Conservation (phyloP, 768 basidiomycete genomes). For the Boletus coccyginus region DNA sequence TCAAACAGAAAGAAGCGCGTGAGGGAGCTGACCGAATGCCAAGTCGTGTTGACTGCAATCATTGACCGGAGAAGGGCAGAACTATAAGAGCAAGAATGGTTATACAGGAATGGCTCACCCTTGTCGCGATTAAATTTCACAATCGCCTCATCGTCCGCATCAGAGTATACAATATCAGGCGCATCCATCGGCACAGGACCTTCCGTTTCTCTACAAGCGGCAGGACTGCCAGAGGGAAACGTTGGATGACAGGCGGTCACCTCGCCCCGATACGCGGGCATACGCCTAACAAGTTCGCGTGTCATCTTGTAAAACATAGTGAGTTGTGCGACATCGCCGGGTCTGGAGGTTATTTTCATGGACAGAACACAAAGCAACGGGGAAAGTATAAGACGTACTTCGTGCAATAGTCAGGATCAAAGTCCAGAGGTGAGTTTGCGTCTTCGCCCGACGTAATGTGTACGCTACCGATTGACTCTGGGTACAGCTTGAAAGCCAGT, state of each 20-base stretch:
- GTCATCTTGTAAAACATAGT: conserved; percentile 24
- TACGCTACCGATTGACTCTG: conserved; percentile 43
- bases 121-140: conserved; percentile 22
- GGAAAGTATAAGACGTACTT: conserved; percentile 31
- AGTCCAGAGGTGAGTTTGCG: conserved; percentile 39
- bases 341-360: background rate
- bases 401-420: conserved; percentile 44
- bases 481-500: conserved; percentile 35
- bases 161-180: conserved; percentile 33
- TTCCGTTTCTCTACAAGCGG: background rate
- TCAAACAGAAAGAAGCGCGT: too few species aligned
- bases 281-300: too few species aligned
- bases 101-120: conserved; percentile 1
- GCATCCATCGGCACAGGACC: conserved; percentile 24
- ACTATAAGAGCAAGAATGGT: too few species aligned
- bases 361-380: background rate
- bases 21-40: conserved; percentile 16
- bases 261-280: too few species aligned
- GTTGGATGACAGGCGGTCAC: too few species aligned
- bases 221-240: too few species aligned
- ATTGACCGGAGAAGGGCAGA: background rate
- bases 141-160: conserved; percentile 34
- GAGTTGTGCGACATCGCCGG: conserved; percentile 42
- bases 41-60: conserved; percentile 2
- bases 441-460: conserved; percentile 46